phyloP scores from a whole-genome alignment of 352 stramenopile genomes.

The Phytophthora pseudosyringae region DNA sequence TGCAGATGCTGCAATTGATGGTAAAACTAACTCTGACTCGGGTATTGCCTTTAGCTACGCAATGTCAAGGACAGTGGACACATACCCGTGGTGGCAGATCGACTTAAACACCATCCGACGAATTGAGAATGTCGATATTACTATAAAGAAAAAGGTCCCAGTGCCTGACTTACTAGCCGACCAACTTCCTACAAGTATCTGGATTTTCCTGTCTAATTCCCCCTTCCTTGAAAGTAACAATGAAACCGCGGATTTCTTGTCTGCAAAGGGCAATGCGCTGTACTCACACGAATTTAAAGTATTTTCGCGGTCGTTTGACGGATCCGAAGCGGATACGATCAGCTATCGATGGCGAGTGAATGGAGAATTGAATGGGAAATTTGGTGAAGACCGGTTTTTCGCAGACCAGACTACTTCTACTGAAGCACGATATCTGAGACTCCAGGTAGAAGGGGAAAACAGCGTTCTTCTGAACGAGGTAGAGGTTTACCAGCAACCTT shows the following conservation, averaged over 20 bases:
- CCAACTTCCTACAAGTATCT: conserved; percentile 48
- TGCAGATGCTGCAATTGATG: conserved; percentile 60
- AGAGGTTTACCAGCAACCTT: conserved; percentile 66
- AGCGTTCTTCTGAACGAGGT: conserved; percentile 68
- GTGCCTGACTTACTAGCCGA: conserved; percentile 31
- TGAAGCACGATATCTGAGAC: conserved; percentile 50
- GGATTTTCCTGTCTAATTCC: conserved; percentile 54
- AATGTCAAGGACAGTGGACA: conserved; percentile 50
- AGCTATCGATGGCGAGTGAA: conserved; percentile 66
- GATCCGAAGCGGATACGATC: conserved; percentile 48
- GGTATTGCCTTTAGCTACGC: conserved; percentile 54
- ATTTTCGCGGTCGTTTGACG: conserved; percentile 48
- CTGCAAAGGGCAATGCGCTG: conserved; percentile 26
- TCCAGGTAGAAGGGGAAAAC: conserved; percentile 68
- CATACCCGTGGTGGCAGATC: conserved; percentile 72
- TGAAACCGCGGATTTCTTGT: conserved; percentile 39
- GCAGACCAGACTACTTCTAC: conserved; percentile 40
- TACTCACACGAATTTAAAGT: conserved; percentile 49
- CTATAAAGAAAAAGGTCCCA: conserved; percentile 50
- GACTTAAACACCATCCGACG: conserved; percentile 39
- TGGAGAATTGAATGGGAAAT: conserved; percentile 43
- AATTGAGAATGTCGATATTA: conserved; percentile 64
- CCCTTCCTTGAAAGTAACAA: conserved; percentile 45
- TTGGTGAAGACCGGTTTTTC: conserved; percentile 46
- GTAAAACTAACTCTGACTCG: conserved; percentile 38